A percentile compares a stretch with the other conserved stretches of the same genome.
phyloP scores from a whole-genome alignment of 192 early-diverging fungal species.

The Anaeromyces robustus region DNA sequence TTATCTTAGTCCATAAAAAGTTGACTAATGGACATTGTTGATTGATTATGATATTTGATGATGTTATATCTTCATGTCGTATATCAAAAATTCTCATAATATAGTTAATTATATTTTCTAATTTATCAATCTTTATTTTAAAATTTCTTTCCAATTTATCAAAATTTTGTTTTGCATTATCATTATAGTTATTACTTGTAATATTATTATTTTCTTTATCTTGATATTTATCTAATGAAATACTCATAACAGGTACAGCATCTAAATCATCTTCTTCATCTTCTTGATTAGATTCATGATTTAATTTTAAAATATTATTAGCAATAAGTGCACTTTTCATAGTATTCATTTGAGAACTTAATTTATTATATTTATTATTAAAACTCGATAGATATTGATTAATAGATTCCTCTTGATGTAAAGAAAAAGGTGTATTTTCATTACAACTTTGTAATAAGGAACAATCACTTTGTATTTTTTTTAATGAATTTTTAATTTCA shows the following conservation, averaged over 20 bases:
- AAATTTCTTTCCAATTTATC: neutral
- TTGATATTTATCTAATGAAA: neutral
- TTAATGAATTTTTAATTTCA: neutral
- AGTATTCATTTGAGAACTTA: neutral
- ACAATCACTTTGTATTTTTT: neutral
- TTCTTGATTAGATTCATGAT: too few species aligned
- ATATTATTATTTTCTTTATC: too few species aligned
- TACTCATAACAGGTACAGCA: neutral
- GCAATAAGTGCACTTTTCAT: neutral
- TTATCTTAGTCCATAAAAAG: neutral
- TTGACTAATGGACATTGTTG: neutral
- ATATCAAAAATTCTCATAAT: neutral
- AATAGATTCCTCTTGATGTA: neutral
- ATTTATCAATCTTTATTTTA: neutral
- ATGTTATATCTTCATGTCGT: neutral
- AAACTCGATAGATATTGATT: neutral
- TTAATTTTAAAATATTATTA: neutral
- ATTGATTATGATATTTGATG: neutral
- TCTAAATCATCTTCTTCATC: neutral
- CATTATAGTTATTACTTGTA: too few species aligned
- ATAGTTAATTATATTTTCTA: neutral
- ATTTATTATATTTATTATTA: neutral
- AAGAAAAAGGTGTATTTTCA: neutral
- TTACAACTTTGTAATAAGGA: neutral
- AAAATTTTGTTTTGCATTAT: too few species aligned